Evolutionary conservation across 495 filamentous ascomycete species (phyloP).

Genomic region (Cenococcum geophilum): DNA sequence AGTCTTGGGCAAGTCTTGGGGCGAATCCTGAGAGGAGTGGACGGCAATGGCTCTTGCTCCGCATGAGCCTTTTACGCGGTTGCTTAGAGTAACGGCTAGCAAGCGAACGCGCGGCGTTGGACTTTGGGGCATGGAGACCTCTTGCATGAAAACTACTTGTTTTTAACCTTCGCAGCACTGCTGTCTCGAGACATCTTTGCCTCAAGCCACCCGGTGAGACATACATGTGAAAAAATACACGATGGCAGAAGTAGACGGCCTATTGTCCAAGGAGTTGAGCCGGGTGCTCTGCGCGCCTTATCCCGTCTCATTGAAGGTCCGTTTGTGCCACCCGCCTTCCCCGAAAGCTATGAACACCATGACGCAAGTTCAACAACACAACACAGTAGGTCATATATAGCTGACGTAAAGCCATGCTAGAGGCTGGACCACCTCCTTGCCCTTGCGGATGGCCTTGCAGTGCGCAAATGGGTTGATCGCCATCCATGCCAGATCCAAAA

Average conservation of each 20-base stretch:
- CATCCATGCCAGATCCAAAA: constrained; percentile 28
- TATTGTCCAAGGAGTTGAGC: constrained; percentile 20
- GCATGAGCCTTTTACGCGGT: not conserved
- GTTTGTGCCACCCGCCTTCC: constrained; percentile 5
- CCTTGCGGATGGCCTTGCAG: constrained; percentile 7
- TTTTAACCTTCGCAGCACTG: not conserved
- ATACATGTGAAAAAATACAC: constrained; percentile 5
- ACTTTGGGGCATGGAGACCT: not conserved
- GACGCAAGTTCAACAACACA: constrained; percentile 3
- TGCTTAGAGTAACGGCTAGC: not conserved
- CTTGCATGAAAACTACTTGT: not conserved
- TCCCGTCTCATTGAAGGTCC: constrained; percentile 18
- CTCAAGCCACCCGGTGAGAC: not conserved
- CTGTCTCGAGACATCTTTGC: not conserved
- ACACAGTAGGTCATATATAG: constrained; percentile 24
- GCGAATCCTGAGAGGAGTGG: no score
- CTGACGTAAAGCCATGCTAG: constrained; percentile 27
- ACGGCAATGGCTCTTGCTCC: not conserved
- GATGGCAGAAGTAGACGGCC: constrained; percentile 13
- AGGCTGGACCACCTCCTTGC: constrained; percentile 28
- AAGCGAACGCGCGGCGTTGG: not conserved
- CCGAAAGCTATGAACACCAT: not conserved
- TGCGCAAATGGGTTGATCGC: constrained; percentile 22
- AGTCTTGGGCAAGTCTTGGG: no score
- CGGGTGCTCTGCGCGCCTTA: constrained; percentile 21